A percentile compares a stretch with the other conserved stretches of the same genome.
Conservation (phyloP, 495 filamentous ascomycete genomes). For the Lasiosphaeris hirsuta region DNA sequence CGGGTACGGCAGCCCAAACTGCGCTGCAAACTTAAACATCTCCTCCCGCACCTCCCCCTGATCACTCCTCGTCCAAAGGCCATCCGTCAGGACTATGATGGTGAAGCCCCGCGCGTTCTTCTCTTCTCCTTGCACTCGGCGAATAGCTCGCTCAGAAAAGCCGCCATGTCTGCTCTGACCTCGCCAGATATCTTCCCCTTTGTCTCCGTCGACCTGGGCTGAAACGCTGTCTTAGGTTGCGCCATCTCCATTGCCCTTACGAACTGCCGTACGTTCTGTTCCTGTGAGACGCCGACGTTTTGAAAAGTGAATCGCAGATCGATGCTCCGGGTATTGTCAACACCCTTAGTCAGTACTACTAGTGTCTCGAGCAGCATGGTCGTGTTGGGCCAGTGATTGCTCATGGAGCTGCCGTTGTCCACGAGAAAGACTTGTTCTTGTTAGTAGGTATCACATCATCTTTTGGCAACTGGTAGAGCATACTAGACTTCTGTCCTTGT, state of each 20-base stretch:
- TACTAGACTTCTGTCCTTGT: no score
- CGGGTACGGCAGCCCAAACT: not conserved
- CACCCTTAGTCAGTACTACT: not conserved
- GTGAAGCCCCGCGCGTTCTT: not conserved
- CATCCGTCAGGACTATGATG: constrained; percentile 3
- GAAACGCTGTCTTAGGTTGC: no score
- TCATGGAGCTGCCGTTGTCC: not conserved
- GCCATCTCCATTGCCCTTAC: not conserved
- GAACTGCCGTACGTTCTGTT: not conserved
- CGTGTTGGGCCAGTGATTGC: not conserved
- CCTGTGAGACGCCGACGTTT: not conserved
- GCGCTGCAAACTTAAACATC: not conserved
- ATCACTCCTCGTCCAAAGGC: no score
- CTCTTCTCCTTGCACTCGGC: constrained; percentile 5
- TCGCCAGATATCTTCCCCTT: not conserved
- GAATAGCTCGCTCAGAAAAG: not conserved
- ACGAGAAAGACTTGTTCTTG: constrained; percentile 5
- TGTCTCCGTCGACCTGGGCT: not conserved
- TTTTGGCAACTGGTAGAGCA: no score
- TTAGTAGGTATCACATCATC: no score
- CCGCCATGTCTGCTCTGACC: not conserved
- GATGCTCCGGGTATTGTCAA: no score
- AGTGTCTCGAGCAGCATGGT: constrained; percentile 1
- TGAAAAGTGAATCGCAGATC: no score
- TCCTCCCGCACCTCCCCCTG: no score